A percentile compares a stretch with the other conserved stretches of the same genome.
Conservation (phyloP, 805 yeast species). For the Citeromyces matritensis region DNA sequence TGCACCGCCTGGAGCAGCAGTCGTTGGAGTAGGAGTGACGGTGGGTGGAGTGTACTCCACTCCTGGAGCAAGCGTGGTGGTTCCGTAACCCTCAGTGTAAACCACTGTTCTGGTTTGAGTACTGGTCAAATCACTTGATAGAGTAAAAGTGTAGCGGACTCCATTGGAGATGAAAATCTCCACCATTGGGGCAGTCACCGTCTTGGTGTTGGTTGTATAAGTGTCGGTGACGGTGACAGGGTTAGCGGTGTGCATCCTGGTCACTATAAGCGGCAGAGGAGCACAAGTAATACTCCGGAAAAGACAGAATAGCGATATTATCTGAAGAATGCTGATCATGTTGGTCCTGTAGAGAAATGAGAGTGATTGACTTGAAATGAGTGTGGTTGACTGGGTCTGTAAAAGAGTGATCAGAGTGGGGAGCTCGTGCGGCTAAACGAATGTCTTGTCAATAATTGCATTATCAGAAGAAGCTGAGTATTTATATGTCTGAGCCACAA, state of each 20-base stretch:
- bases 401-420: too few species aligned
- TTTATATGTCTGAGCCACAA: too few species aligned
- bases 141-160: conserved; percentile 31
- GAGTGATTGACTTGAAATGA: too few species aligned
- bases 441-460: too few species aligned
- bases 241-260: conserved; percentile 14
- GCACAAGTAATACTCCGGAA: too few species aligned
- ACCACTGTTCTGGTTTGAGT: conserved; percentile 7
- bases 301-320: too few species aligned
- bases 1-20: conserved; percentile 5
- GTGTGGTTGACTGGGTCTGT: too few species aligned
- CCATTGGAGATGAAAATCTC: conserved; percentile 35
- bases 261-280: conserved; percentile 8
- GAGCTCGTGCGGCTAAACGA: too few species aligned
- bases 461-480: too few species aligned
- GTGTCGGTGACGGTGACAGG: conserved; percentile 15
- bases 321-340: too few species aligned
- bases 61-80: conserved; percentile 4
- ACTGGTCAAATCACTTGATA: conserved; percentile 20
- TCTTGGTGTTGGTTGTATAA: conserved; percentile 25
- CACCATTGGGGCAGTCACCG: conserved; percentile 35
- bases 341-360: too few species aligned
- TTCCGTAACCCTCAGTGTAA: conserved; percentile 5
- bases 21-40: conserved; percentile 6
- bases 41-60: conserved; percentile 4